These are phyloP conservation scores for Lactifluus subvellereus DNA, from an alignment of 768 basidiomycete species.

Conservation along the genomic window DNA sequence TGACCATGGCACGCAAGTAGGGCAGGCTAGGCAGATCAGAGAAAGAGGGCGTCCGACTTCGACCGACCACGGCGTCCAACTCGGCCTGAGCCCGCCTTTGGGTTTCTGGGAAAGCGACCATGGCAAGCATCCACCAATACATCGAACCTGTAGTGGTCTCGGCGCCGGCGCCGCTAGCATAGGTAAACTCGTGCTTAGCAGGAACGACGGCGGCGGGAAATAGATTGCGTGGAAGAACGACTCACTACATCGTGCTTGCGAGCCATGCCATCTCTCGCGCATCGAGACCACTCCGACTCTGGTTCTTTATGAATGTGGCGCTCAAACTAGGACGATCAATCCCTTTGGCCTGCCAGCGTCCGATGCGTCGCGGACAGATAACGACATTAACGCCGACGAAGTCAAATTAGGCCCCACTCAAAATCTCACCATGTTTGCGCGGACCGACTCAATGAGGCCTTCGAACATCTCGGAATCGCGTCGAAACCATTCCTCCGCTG, in stretches of 20 bases:
- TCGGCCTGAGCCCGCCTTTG: constrained; percentile 25
- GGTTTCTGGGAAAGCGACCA: constrained; percentile 25
- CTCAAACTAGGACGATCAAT: constrained; percentile 19
- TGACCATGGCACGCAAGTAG: constrained; percentile 25
- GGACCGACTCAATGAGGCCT: constrained; percentile 12
- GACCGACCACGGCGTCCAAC: constrained; percentile 26
- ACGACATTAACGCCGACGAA: not conserved
- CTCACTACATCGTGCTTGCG: constrained; percentile 27
- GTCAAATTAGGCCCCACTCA: not conserved
- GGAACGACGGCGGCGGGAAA: not conserved
- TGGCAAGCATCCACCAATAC: constrained; percentile 24
- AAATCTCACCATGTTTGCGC: constrained; percentile 13
- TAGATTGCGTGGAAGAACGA: not conserved
- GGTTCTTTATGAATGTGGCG: constrained; percentile 17
- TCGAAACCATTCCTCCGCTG: constrained; percentile 20
- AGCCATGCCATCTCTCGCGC: constrained; percentile 24
- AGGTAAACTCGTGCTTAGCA: not conserved
- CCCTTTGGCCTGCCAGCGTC: constrained; percentile 9
- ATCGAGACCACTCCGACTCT: constrained; percentile 16
- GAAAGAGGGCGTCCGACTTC: constrained; percentile 20
- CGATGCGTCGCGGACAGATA: not conserved
- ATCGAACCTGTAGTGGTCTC: constrained; percentile 24
- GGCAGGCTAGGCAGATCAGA: constrained; percentile 24
- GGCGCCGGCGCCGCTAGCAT: constrained; percentile 17
- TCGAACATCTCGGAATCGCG: constrained; percentile 22